A percentile compares a stretch with the other conserved stretches of the same genome.
Conservation (phyloP, 495 filamentous ascomycete species). For the Hypoxylon fuscum region DNA sequence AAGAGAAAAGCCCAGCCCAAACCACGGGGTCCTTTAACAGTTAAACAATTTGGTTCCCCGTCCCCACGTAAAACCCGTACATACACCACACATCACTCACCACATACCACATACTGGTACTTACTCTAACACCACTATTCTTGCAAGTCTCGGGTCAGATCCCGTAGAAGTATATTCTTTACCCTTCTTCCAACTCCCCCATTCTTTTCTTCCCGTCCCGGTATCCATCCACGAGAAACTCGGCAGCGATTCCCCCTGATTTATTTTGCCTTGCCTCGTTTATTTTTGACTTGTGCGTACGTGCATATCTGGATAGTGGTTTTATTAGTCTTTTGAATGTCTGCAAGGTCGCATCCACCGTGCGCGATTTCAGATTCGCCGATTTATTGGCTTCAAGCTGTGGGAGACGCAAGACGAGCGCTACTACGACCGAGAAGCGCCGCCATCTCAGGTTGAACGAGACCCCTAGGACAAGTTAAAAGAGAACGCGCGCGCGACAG, state of each 20-base stretch:
- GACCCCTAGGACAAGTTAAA: too few relatives aligned
- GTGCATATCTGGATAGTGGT: conserved; percentile 39
- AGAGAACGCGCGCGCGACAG: not conserved
- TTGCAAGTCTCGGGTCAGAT: conserved; percentile 37
- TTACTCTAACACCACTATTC: conserved; percentile 23
- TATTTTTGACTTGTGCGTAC: conserved; percentile 8
- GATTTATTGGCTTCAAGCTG: conserved; percentile 24
- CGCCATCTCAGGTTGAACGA: conserved; percentile 12
- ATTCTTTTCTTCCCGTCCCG: not conserved
- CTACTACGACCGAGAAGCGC: conserved; percentile 20
- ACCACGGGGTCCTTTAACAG: conserved; percentile 13
- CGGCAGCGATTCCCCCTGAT: conserved; percentile 20
- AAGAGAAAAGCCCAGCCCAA: conserved; percentile 17
- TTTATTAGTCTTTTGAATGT: conserved; percentile 41
- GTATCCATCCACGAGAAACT: conserved; percentile 6
- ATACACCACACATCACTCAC: conserved; percentile 5
- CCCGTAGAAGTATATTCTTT: conserved; percentile 42
- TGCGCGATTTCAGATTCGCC: conserved; percentile 44
- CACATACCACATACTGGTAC: conserved; percentile 27
- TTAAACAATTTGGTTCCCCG: too few relatives aligned
- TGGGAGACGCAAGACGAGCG: conserved; percentile 31
- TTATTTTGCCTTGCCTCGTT: not conserved
- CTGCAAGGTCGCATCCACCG: conserved; percentile 39
- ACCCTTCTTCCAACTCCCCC: conserved; percentile 4
- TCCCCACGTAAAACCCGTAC: conserved; percentile 8